These are phyloP conservation scores for Acer yangbiense DNA, from an alignment of 345 rosid species.

Conservation along the genomic window DNA sequence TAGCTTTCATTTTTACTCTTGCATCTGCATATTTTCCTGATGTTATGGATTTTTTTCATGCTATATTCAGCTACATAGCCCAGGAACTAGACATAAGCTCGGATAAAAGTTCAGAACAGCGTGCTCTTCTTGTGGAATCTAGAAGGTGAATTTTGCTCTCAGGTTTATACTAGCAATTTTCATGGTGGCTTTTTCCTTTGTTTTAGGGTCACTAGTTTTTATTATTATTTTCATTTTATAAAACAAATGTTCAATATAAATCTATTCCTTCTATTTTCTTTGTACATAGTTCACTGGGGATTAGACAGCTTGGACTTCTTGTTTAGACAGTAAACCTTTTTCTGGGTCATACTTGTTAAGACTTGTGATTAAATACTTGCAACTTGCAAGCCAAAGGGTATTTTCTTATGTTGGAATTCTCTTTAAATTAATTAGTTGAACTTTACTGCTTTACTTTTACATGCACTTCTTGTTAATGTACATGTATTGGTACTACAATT, in stretches of 20 bases:
- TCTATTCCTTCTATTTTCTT: neutral
- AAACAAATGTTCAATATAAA: neutral
- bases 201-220: neutral
- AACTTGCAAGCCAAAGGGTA: neutral
- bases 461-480: neutral
- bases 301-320: neutral
- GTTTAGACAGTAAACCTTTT: neutral
- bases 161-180: neutral
- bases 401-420: neutral
- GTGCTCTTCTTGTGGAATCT: constrained; percentile 78
- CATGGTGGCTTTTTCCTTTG: neutral
- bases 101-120: constrained; percentile 62
- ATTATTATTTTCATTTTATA: neutral
- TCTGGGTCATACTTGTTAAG: neutral
- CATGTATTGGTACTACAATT: neutral
- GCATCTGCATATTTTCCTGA: constrained; percentile 15
- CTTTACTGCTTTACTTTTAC: neutral
- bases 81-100: constrained; percentile 52
- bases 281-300: neutral
- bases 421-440: neutral
- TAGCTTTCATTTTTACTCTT: neutral
- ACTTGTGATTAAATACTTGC: neutral
- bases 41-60: constrained; percentile 15
- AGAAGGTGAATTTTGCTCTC: constrained; percentile 55
- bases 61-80: constrained; percentile 40